Percentiles rank a stretch among this genome's conserved stretches.
These are phyloP conservation scores for Elaphomyces granulatus DNA, from an alignment of 495 filamentous ascomycete genomes.

Conservation along the genomic window DNA sequence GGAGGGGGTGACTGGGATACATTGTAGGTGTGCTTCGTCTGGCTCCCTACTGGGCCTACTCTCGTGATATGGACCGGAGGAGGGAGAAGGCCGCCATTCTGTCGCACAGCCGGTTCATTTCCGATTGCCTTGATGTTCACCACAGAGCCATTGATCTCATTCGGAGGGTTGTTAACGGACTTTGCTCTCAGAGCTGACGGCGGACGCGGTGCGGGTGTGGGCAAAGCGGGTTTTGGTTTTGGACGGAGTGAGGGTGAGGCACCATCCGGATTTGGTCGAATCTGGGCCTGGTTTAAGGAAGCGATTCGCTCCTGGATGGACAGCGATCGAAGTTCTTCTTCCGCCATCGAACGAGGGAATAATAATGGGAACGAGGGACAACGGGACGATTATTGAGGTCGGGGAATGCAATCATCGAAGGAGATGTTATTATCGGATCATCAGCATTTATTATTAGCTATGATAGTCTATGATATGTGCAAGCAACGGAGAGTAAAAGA, in stretches of 20 bases:
- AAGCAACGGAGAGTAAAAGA: too few relatives aligned
- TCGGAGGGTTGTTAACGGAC: slow-evolving; percentile 34
- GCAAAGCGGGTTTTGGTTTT: slow-evolving; percentile 13
- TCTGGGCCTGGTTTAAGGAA: slow-evolving; percentile 41
- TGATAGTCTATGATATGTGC: too few relatives aligned
- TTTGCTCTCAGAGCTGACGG: slow-evolving; percentile 29
- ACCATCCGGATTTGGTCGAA: slow-evolving; percentile 27
- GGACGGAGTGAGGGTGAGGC: slow-evolving; percentile 10
- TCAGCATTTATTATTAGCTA: too few relatives aligned
- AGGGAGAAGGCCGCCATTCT: slow-evolving; percentile 12
- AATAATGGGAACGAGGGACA: not conserved
- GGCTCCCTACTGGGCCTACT: too few relatives aligned
- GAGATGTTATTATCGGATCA: too few relatives aligned
- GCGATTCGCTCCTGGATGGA: slow-evolving; percentile 47
- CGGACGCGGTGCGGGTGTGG: slow-evolving; percentile 11
- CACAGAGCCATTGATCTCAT: slow-evolving; percentile 21
- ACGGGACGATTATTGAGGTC: too few relatives aligned
- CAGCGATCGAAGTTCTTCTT: slow-evolving; percentile 28
- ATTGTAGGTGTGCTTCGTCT: slow-evolving; percentile 10
- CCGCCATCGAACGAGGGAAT: slow-evolving; percentile 13
- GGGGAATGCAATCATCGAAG: too few relatives aligned
- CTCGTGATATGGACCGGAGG: slow-evolving; percentile 12
- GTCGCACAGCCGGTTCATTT: slow-evolving; percentile 28
- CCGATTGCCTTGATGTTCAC: slow-evolving; percentile 20
- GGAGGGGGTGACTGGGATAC: slow-evolving; percentile 21